These are phyloP conservation scores for Pinus tabuliformis DNA, from an alignment of 75 land plant genomes.

Conservation along the genomic window DNA sequence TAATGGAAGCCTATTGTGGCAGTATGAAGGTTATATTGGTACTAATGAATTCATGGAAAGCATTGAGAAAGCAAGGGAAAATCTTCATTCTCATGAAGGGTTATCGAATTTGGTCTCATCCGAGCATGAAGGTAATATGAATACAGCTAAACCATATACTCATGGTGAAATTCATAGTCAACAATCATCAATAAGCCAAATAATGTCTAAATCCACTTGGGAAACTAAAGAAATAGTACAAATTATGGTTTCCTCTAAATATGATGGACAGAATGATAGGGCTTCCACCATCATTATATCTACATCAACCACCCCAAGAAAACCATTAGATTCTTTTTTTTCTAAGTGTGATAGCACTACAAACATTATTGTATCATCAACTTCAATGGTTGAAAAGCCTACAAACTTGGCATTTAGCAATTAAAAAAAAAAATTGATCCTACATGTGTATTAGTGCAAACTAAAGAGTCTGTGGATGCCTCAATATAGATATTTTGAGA, in stretches of 20 bases:
- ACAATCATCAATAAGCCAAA: not conserved
- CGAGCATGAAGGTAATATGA: not conserved
- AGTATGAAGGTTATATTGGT: not conserved
- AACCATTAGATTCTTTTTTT: not conserved
- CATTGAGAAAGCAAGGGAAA: not conserved
- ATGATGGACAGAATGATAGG: not conserved
- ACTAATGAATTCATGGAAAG: not conserved
- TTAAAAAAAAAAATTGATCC: not conserved
- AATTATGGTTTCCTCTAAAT: not conserved
- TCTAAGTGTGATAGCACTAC: not conserved
- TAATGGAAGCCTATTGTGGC: not conserved
- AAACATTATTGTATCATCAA: not conserved
- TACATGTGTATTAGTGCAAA: not conserved
- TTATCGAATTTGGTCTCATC: not conserved
- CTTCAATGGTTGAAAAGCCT: not conserved
- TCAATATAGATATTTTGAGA: too few species aligned
- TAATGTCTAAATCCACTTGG: too few species aligned
- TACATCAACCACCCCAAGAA: not conserved
- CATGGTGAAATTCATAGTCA: not conserved
- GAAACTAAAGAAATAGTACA: not conserved
- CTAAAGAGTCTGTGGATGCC: not conserved
- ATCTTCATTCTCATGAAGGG: not conserved
- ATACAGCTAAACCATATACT: not conserved
- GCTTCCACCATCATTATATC: not conserved
- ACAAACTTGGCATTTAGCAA: not conserved